Evolutionary conservation across 2,329 filamentous ascomycete genomes (phyloP), one percentile per base, ranked within the genome.

Genomic region (Botrytis deweyae): DNA sequence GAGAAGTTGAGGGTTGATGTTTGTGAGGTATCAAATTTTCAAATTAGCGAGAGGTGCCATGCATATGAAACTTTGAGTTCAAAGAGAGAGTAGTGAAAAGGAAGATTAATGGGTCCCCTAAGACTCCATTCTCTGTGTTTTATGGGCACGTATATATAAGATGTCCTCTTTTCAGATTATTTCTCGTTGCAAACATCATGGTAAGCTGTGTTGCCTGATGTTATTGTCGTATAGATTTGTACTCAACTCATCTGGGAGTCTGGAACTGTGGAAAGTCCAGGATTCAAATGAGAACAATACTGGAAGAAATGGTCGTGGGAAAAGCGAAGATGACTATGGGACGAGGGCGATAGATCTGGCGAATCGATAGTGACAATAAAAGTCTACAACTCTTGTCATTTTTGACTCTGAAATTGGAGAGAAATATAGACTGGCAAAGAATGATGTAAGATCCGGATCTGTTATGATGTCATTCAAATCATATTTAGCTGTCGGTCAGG

Each of bases 241-340:
- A 59, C 14, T 29, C 4, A 1, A 10, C 9, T 25, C 7, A 25
- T 25, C 4, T 1, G 22, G 22, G 46, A 52, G 10, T 52, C 22
- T 52, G 8, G 20, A 59, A 33, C 5, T 9, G n/a, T 59, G 55
- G 6, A 59, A 9, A 59, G 0, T 36, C 16, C 0, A 36, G 4
- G 16, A 22, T 33, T 36, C 4, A 1, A 49, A n/a, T n/a, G 49
- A 52, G 25, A 52, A 1, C 8, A n/a, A 52, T 2, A 52, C 25
- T 14, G 1, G 12, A 25, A 8, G 10, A 2, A 52, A 25, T n/a
- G 1, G 1, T n/a, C n/a, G 5, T 5, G 0, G 10, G 4, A n/a
- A 6, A 6, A 4, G 25, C 4, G 10, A 14, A 3, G 8, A 49
- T 49, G 10, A 25, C 0, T 14, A 6, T n/a, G 5, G n/a, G 4